Base-by-base conservation (phyloP, 2,329 filamentous ascomycete species). In the Fusarium sp. region DNA sequence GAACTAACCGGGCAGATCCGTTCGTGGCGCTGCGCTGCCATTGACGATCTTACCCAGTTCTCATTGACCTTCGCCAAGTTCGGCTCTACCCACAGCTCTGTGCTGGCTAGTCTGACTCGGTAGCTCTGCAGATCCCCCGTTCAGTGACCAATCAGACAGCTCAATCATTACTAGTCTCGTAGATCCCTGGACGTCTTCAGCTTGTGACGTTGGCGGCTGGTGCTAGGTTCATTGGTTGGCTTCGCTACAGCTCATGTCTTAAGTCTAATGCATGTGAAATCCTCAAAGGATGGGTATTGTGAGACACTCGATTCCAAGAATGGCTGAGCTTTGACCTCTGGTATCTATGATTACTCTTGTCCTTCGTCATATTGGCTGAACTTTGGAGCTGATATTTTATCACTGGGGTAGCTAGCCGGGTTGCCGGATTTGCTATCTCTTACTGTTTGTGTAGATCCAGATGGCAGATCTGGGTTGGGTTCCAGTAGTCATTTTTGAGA, bases 191-290 rank as follows among this genome's bases (percentile, higher is more conserved):
- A 21, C 10, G 5, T 8, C 16, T 12, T 44, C 31, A 23, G 12
- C 39, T 37, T 38, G 38, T 57, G 49, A 61, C 39, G 49, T 57
- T 33, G 15, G 49, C 12, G 58, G 60, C 41, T 62, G 41, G 27
- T 48, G 3, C 18, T 19, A 19, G 18, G 4, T n/a, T 14, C 5
- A 9, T 12, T 44, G 31, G 35, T 35, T 48, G 29, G 27, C 42
- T 27, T 35, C n/a, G 35, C 25, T 62, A 41, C 52, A 15, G 37
- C 11, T 8, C 2, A 7, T 56, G 19, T 41, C 29, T 37, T 29
- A 11, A 11, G 14, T 23, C 29, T 31, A 29, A 29, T 23, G 19
- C 45, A 60, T 54, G 27, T 41, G 45, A 35, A 38, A 33, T 21
- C 4, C 11, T 27, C 19, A 12, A 16, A 49, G 14, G 19, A 10